Conservation (phyloP, 768 basidiomycete genomes). For the Hygrophorus pudorinus region DNA sequence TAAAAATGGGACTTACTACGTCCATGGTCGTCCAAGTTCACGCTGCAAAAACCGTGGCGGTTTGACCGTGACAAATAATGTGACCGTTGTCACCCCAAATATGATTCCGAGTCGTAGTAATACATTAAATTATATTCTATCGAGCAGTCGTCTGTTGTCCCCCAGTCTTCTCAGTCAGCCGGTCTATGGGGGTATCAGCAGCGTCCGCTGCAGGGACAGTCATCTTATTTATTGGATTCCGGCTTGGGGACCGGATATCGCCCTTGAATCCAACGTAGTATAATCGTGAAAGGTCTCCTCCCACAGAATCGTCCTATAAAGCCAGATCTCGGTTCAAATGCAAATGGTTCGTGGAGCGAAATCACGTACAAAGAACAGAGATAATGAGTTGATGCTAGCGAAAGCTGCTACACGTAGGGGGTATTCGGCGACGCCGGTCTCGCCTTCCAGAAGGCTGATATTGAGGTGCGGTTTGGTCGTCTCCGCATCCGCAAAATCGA, state of each 20-base stretch:
- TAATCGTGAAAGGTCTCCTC: conserved; percentile 53
- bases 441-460: conserved; percentile 62
- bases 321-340: background rate
- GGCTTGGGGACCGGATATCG: conserved; percentile 42
- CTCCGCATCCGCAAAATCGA: conserved; percentile 73
- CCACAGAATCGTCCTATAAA: conserved; percentile 52
- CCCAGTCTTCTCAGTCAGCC: conserved; percentile 43
- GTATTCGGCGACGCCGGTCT: conserved; percentile 62
- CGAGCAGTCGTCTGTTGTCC: conserved; percentile 58
- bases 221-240: conserved; percentile 51
- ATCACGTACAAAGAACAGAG: conserved; percentile 67
- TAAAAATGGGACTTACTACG: conserved; percentile 13
- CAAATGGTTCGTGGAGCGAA: background rate
- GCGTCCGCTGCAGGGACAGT: conserved; percentile 77
- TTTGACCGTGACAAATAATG: background rate
- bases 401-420: conserved; percentile 71
- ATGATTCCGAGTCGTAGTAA: no score
- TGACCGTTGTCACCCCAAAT: background rate
- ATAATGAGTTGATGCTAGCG: conserved; percentile 60
- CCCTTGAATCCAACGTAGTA: conserved; percentile 85
- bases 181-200: conserved; percentile 61
- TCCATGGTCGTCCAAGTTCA: conserved; percentile 11
- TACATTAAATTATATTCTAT: conserved; percentile 16
- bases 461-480: conserved; percentile 58
- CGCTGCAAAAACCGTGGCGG: no score